phyloP scores from a whole-genome alignment of 176 grass and related monocot species.

The Echinochloa phyllopogon region DNA sequence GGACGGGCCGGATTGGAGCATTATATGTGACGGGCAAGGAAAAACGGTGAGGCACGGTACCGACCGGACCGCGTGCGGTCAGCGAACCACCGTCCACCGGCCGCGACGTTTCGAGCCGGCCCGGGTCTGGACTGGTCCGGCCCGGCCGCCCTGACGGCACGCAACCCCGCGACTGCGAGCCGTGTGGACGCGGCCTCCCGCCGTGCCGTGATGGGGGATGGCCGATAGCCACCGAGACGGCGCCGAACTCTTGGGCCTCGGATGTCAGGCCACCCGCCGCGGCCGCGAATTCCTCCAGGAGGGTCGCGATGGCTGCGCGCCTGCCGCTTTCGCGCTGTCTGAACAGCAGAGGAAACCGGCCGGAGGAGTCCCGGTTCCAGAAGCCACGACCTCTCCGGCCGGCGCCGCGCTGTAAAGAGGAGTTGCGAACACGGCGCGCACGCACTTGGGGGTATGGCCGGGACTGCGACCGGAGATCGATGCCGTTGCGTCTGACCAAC shows the following conservation, averaged over 20 bases:
- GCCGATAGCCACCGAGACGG: too few species aligned
- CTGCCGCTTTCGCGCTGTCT: neutral
- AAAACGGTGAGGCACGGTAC: neutral
- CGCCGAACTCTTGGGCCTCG: neutral
- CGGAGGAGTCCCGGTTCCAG: neutral
- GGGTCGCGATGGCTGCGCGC: neutral
- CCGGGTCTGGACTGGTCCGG: neutral
- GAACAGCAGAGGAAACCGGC: neutral
- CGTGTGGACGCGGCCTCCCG: neutral
- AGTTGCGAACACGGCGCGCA: neutral
- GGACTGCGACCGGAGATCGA: neutral
- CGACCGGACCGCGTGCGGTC: neutral
- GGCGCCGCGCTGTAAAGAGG: neutral
- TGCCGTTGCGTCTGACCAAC: conserved; percentile 15
- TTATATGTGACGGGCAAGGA: neutral
- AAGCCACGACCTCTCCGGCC: neutral
- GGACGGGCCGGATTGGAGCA: too few species aligned
- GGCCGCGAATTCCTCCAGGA: neutral
- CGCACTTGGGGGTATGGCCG: neutral
- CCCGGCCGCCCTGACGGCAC: neutral
- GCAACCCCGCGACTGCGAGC: too few species aligned
- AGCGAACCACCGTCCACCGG: neutral
- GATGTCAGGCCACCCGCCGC: neutral
- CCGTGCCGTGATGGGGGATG: too few species aligned
- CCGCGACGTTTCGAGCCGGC: neutral